Base-by-base conservation (phyloP, 2,329 filamentous ascomycete genomes). In the Aspergillus terreus region DNA sequence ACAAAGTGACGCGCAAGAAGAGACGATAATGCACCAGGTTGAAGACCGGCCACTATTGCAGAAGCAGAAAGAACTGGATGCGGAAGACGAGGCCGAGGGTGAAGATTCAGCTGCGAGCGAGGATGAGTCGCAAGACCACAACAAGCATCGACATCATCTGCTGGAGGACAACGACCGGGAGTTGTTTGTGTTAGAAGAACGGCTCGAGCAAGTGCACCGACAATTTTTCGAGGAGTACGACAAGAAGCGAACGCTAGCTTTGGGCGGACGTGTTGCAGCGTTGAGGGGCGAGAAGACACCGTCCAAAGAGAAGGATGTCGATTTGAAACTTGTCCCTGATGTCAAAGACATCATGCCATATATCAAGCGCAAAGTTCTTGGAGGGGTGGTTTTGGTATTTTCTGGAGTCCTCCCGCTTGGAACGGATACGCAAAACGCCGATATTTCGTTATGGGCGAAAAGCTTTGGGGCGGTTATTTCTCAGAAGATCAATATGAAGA, bases 111-210 rank as follows among this genome's bases (percentile, higher is more conserved):
- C 63, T 4, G 59, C 65, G 6, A 73, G 66, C 43, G 63, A 77
- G 17, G 73, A 72, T 44, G 72, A 71, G 47, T 67, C 70, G 4
- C 69, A 68, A 40, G 71, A 73, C 44, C 55, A 60, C 17, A 62
- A 57, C 32, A 71, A 69, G 54, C 78, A 76, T 47, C 78, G 83
- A 32, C 90, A 95, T 64, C 87, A 90, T 58, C 77, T 97, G 9
- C 81, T 99, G 14, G 86, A 88, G 52, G 90, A 99, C 63, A 87
- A 96, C 59, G 94, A 99, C 63, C 80, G 82, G 36, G 94, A 97
- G 68, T 81, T 99, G 3, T 77, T 80, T 7, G 82, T 86, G 53
- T 81, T 99, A 2, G 86, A 94, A 63, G 78, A 84, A 30, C 88
- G 91, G 60, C 78, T 99, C 11, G 82, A 83, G 6, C 78, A 80